These are phyloP conservation scores for Aurantiochytrium sp. DNA, from an alignment of 108 stramenopile species.

Conservation along the genomic window DNA sequence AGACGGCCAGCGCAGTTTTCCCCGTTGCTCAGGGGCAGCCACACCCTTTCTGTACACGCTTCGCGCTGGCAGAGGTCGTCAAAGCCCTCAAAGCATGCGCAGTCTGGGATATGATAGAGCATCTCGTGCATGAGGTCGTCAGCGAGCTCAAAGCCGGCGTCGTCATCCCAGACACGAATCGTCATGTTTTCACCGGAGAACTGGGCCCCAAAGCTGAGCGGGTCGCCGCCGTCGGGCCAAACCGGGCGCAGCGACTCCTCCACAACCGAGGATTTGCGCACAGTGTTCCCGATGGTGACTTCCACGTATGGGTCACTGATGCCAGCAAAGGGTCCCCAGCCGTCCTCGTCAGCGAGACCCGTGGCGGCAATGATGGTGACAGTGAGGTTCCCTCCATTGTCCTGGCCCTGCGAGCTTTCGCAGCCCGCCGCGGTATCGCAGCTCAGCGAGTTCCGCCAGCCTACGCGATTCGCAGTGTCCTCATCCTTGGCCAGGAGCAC, in stretches of 20 bases:
- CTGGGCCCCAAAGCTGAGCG: background rate
- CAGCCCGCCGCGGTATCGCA: background rate
- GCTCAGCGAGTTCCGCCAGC: background rate
- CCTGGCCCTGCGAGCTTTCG: background rate
- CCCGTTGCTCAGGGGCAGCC: background rate
- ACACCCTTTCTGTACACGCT: background rate
- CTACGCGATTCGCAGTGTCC: too few relatives aligned
- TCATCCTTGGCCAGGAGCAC: too few relatives aligned
- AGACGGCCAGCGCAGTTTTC: background rate
- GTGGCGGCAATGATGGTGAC: background rate
- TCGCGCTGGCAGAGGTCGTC: background rate
- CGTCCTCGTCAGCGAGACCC: background rate
- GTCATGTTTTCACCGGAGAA: background rate
- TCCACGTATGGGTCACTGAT: background rate
- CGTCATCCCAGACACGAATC: background rate
- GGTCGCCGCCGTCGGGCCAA: background rate
- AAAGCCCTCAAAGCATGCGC: background rate
- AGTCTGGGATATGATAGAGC: background rate
- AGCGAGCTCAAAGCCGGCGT: conserved; percentile 9
- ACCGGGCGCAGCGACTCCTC: background rate
- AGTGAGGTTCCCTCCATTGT: background rate
- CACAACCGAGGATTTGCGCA: background rate
- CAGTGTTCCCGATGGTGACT: background rate
- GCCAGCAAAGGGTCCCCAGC: conserved; percentile 23
- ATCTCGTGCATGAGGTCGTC: background rate